Base-by-base conservation (phyloP, 192 early-diverging fungal genomes). In the Spizellomyces punctatus region DNA sequence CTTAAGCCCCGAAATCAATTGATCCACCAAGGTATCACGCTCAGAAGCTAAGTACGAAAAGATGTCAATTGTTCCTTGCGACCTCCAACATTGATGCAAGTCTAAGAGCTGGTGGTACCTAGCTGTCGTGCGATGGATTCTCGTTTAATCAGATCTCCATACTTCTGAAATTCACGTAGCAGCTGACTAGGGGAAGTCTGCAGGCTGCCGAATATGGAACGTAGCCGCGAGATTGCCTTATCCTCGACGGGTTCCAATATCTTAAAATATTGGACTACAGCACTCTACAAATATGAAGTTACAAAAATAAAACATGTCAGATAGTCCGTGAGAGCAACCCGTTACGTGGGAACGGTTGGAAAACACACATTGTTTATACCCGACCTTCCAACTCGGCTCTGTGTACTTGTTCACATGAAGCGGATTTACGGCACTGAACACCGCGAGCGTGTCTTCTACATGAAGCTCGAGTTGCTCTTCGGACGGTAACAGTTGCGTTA, bases 141-240 rank as follows among this genome's bases (percentile, higher is more conserved):
- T 4, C 72, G 44, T 19, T 79, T 63, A 44, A 86, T 48, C 41
- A 86, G 44, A 43, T 80, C 75, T 8, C 61, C 46, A 63, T 84
- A 84, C 43, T 73, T 62, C 58, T 84, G 79, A 75, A 83, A 84
- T 55, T 86, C 85, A 46, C 78, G 74, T 10, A 84, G 67, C 36
- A 86, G 71, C 69, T 83, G 85, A 46, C 63, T 60, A 0, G 85
- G 79, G 27, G 82, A 80, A 5, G 54, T 48, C 46, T 81, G 79
- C 10, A 82, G 65, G 2, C 64, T 58, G 12, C 55, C 52, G 43
- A 86, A 80, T 17, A 83, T 19, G n/a, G 68, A 16, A 64, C 76
- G 52, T 4, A 86, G 76, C 12, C 71, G 77, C 9, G n/a, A 49
- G 14, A 71, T 72, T 22, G 77, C 81, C 8, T 59, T 42, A 21